Conservation (phyloP, 352 stramenopile species). For the Pythium folliculosum region DNA sequence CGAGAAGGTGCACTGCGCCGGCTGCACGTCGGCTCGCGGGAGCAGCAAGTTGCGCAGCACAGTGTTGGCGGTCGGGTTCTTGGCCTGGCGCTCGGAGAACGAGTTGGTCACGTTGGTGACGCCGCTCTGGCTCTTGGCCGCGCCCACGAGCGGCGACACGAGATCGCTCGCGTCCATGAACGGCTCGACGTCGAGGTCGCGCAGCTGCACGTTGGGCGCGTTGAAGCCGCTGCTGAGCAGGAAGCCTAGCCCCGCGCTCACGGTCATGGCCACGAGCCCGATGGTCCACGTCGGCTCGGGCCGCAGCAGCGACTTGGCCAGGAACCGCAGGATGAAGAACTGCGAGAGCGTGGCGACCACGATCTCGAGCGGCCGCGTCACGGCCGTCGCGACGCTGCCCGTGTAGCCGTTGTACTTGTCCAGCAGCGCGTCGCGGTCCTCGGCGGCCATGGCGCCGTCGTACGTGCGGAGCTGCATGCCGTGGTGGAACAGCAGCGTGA, state of each 20-base stretch:
- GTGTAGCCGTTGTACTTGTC: conserved; percentile 16
- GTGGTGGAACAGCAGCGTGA: not conserved
- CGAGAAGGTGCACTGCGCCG: not conserved
- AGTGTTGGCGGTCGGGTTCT: conserved; percentile 1
- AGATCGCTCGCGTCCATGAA: not conserved
- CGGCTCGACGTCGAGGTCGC: not conserved
- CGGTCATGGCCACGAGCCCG: not conserved
- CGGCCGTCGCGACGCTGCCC: conserved; percentile 5
- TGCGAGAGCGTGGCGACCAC: conserved; percentile 1
- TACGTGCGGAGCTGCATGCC: not conserved
- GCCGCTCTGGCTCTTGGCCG: not conserved
- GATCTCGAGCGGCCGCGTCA: conserved; percentile 1
- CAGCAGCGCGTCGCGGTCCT: not conserved
- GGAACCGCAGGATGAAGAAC: conserved; percentile 4
- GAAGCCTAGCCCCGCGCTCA: not conserved
- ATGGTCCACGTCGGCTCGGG: not conserved
- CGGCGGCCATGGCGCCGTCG: not conserved
- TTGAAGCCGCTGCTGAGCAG: conserved; percentile 6
- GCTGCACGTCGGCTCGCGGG: not conserved
- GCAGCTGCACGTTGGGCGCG: conserved; percentile 10
- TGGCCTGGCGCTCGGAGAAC: not conserved
- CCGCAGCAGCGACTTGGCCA: not conserved
- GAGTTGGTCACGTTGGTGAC: not conserved
- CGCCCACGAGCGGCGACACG: not conserved
- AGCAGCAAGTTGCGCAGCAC: conserved; percentile 4